Evolutionary conservation across 148 eudicot genomes (phyloP).

Genomic region (Bassia scoparia): DNA sequence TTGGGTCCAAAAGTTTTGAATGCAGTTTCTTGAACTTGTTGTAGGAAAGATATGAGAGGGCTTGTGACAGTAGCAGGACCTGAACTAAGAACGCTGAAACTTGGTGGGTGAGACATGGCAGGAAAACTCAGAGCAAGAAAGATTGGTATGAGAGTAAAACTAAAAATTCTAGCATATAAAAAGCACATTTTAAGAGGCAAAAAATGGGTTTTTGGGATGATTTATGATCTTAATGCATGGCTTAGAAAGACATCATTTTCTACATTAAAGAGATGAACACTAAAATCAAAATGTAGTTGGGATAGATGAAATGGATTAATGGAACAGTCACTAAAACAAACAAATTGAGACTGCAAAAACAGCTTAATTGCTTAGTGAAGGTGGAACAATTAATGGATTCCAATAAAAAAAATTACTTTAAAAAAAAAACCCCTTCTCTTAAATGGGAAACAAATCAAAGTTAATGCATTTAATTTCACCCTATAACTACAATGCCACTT

Average conservation of each 20-base stretch:
- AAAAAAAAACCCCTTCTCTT: too few species aligned
- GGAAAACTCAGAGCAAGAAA: neutral
- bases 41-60: conserved; percentile 54
- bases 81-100: conserved; percentile 11
- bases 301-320: too few species aligned
- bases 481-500: too few species aligned
- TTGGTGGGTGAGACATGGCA: conserved; percentile 30
- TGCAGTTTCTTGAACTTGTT: conserved; percentile 57
- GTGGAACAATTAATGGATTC: too few species aligned
- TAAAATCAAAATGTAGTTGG: conserved; percentile 3
- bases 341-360: too few species aligned
- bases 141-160: neutral
- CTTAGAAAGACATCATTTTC: conserved; percentile 8
- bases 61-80: conserved; percentile 47
- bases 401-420: too few species aligned
- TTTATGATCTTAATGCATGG: neutral
- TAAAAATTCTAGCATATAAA: conserved; percentile 1
- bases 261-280: neutral
- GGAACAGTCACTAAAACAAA: too few species aligned
- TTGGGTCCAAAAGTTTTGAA: conserved; percentile 50
- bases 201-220: neutral
- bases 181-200: conserved; percentile 16
- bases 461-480: too few species aligned
- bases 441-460: too few species aligned
- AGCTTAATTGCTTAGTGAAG: too few species aligned